A percentile compares a stretch with the other conserved stretches of the same genome.
phyloP scores from a whole-genome alignment of 306 rosid species.

The Calophaca sinica region DNA sequence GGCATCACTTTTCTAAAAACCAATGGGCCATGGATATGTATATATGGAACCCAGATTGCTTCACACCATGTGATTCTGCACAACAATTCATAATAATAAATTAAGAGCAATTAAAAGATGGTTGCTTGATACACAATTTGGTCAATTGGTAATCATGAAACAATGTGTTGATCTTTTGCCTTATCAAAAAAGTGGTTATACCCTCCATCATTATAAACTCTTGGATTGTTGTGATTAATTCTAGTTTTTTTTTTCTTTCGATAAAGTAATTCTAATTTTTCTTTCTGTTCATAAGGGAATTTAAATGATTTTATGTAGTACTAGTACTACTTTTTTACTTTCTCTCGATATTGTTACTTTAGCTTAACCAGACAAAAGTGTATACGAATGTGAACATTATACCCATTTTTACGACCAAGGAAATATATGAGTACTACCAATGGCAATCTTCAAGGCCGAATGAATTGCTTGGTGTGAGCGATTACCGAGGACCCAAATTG shows the following conservation, averaged over 20 bases:
- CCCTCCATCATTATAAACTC: slow-evolving; percentile 34
- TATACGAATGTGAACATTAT: slow-evolving; percentile 23
- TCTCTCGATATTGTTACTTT: slow-evolving; percentile 20
- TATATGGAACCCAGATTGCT: slow-evolving; percentile 31
- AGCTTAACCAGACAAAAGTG: slow-evolving; percentile 30
- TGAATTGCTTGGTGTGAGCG: slow-evolving; percentile 23
- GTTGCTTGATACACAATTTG: slow-evolving; percentile 37
- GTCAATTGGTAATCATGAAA: slow-evolving; percentile 46
- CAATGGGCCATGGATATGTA: neutral
- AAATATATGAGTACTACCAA: neutral
- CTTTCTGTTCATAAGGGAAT: neutral
- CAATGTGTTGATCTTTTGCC: slow-evolving; percentile 39
- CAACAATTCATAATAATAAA: neutral
- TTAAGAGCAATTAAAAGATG: slow-evolving; percentile 11
- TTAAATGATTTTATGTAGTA: neutral
- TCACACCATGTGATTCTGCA: slow-evolving; percentile 21
- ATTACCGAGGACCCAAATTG: slow-evolving; percentile 44
- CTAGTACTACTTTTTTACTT: neutral
- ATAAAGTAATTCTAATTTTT: slow-evolving; percentile 15
- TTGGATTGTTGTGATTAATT: slow-evolving; percentile 26
- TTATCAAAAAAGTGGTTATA: slow-evolving; percentile 28
- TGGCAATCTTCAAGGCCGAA: slow-evolving; percentile 18
- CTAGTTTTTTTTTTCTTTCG: no score
- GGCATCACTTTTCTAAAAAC: neutral
- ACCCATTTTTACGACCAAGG: slow-evolving; percentile 30